Evolutionary conservation across 1,284 basidiomycete genomes (phyloP).

Genomic region (Moesziomyces globuligerus): DNA sequence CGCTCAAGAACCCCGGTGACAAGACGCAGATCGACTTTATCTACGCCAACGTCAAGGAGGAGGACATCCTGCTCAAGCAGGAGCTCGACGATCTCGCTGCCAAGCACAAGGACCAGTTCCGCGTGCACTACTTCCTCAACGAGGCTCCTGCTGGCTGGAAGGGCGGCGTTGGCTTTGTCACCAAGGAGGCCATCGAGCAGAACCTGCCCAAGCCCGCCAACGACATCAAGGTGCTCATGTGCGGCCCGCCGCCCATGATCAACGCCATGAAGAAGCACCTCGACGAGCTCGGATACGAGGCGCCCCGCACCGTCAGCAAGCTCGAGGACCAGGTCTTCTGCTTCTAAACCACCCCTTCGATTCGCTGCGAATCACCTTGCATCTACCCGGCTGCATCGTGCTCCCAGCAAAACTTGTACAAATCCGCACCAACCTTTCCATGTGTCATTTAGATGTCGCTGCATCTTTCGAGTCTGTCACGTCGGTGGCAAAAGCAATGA

Average conservation of each 20-base stretch:
- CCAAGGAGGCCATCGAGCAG: constrained; percentile 88
- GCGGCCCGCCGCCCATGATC: constrained; percentile 92
- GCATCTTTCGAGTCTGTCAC: too few species aligned
- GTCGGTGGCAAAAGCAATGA: constrained; percentile 4
- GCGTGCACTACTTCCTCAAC: constrained; percentile 88
- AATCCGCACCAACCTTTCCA: too few species aligned
- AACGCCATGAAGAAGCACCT: constrained; percentile 96
- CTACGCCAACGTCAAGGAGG: constrained; percentile 85
- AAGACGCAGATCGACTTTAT: constrained; percentile 88
- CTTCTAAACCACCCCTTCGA: constrained; percentile 42
- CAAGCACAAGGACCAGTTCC: constrained; percentile 75
- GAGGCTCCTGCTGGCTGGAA: constrained; percentile 87
- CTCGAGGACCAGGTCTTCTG: constrained; percentile 60
- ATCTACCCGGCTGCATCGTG: background rate
- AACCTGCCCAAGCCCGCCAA: constrained; percentile 61
- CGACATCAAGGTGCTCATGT: constrained; percentile 68
- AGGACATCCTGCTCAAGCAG: constrained; percentile 76
- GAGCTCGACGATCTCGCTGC: constrained; percentile 84
- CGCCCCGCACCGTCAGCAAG: constrained; percentile 78
- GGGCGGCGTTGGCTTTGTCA: constrained; percentile 89
- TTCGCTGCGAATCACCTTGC: background rate
- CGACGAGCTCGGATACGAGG: constrained; percentile 84
- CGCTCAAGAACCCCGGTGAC: constrained; percentile 85
- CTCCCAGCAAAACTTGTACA: too few species aligned
- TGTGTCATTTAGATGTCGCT: too few species aligned